phyloP scores from a whole-genome alignment of 805 yeast species.

The Teunomyces panamensis region DNA sequence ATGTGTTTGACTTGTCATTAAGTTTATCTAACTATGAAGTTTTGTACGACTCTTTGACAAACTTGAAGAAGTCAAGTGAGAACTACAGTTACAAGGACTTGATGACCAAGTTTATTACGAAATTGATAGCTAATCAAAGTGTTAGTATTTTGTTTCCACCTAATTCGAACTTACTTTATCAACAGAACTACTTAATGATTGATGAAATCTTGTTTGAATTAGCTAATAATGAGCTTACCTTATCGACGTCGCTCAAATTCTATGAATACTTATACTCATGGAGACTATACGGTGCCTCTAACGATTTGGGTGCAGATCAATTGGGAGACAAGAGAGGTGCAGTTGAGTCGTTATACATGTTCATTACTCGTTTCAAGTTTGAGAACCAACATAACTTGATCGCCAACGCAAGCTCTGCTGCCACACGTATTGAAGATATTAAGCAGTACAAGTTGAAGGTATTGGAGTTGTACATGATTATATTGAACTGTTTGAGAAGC shows the following conservation, averaged over 20 bases:
- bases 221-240: slow-evolving; percentile 29
- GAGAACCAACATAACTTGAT: slow-evolving; percentile 19
- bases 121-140: slow-evolving; percentile 22
- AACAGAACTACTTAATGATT: slow-evolving; percentile 25
- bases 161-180: slow-evolving; percentile 16
- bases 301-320: slow-evolving; percentile 9
- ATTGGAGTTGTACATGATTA: slow-evolving; percentile 40
- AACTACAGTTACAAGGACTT: slow-evolving; percentile 12
- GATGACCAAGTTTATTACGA: slow-evolving; percentile 24
- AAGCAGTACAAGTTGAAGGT: slow-evolving; percentile 36
- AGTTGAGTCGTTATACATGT: slow-evolving; percentile 36
- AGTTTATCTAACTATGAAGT: slow-evolving; percentile 17
- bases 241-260: slow-evolving; percentile 28
- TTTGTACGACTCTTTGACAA: slow-evolving; percentile 16
- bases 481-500: slow-evolving; percentile 35
- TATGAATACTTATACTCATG: slow-evolving; percentile 41
- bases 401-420: slow-evolving; percentile 6
- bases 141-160: slow-evolving; percentile 23
- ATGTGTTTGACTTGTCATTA: slow-evolving; percentile 25
- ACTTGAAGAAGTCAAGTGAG: slow-evolving; percentile 9
- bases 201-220: slow-evolving; percentile 31
- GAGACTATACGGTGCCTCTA: slow-evolving; percentile 33
- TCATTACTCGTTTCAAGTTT: slow-evolving; percentile 32
- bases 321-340: slow-evolving; percentile 43
- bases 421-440: slow-evolving; percentile 17